Evolutionary conservation across 768 basidiomycete species (phyloP).

Genomic region (Boletus barrowsii): DNA sequence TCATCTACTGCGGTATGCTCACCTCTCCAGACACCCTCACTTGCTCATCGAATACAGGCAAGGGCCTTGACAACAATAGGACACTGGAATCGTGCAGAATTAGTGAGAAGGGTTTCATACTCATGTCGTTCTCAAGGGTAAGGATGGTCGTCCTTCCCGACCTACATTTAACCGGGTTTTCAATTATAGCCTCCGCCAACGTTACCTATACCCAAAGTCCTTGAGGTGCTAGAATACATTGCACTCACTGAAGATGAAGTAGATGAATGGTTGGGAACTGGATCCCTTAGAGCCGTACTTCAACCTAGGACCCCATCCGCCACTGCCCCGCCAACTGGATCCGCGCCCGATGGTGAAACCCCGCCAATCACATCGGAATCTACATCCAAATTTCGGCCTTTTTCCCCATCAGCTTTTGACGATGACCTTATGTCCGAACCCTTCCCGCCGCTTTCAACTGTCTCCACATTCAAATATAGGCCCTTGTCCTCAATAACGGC

Average conservation of each 20-base stretch:
- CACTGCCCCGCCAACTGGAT: too few species aligned
- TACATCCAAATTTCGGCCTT: background rate
- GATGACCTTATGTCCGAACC: background rate
- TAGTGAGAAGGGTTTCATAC: background rate
- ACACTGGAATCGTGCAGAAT: conserved; percentile 4
- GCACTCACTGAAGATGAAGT: background rate
- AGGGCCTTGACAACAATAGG: background rate
- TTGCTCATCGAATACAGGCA: background rate
- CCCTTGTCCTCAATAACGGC: too few species aligned
- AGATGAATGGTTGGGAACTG: background rate
- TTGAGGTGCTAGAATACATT: background rate
- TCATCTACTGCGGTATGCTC: background rate
- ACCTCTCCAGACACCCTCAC: background rate
- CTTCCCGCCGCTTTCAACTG: background rate
- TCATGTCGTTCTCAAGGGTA: background rate
- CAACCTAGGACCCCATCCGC: too few species aligned
- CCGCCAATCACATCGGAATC: background rate
- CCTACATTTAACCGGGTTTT: background rate
- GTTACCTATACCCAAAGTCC: background rate
- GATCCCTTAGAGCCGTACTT: too few species aligned
- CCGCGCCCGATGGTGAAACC: too few species aligned
- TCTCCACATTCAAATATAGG: background rate
- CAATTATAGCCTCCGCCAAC: background rate
- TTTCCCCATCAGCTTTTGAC: too few species aligned
- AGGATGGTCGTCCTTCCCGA: too few species aligned